Conservation (phyloP, 1,284 basidiomycete genomes). For the Cystobasidium slooffiae region DNA sequence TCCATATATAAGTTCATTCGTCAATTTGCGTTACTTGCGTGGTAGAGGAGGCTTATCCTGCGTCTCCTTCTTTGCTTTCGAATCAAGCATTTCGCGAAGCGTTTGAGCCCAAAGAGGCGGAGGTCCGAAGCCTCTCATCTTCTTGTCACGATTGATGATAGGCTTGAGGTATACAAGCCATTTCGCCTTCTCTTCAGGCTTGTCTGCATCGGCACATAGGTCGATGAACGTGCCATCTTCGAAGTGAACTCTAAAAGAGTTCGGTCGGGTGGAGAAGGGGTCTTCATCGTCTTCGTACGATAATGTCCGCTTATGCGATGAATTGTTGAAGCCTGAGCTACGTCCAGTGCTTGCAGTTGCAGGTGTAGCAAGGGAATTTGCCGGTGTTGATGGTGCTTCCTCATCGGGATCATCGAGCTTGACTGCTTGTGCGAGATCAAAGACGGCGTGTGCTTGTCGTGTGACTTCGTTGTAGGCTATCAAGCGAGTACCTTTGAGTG, state of each 20-base stretch:
- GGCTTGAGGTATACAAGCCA: constrained; percentile 34
- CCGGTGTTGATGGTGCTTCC: constrained; percentile 15
- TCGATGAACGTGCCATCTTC: constrained; percentile 36
- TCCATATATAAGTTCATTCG: background rate
- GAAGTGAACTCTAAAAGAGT: constrained; percentile 35
- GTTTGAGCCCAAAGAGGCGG: constrained; percentile 41
- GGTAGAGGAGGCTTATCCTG: constrained; percentile 7
- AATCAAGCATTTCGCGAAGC: constrained; percentile 20
- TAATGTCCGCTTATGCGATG: constrained; percentile 21
- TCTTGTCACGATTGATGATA: constrained; percentile 28
- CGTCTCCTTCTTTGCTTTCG: constrained; percentile 1
- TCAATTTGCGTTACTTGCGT: background rate
- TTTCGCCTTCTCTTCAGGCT: constrained; percentile 34
- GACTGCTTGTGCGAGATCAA: constrained; percentile 30
- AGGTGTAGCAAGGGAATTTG: constrained; percentile 12
- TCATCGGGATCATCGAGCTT: constrained; percentile 42
- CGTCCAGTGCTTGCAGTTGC: constrained; percentile 22
- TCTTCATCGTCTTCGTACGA: constrained; percentile 41
- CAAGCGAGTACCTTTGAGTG: constrained; percentile 27
- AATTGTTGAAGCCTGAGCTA: background rate
- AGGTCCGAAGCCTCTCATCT: constrained; percentile 19
- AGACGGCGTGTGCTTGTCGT: constrained; percentile 29
- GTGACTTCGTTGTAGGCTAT: constrained; percentile 42
- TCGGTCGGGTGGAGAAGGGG: constrained; percentile 42
- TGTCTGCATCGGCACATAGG: constrained; percentile 34